A percentile compares a stretch with the other conserved stretches of the same genome.
Evolutionary conservation across 148 eudicot genomes (phyloP).

Genomic region (Amaranthus hypochondriacus): DNA sequence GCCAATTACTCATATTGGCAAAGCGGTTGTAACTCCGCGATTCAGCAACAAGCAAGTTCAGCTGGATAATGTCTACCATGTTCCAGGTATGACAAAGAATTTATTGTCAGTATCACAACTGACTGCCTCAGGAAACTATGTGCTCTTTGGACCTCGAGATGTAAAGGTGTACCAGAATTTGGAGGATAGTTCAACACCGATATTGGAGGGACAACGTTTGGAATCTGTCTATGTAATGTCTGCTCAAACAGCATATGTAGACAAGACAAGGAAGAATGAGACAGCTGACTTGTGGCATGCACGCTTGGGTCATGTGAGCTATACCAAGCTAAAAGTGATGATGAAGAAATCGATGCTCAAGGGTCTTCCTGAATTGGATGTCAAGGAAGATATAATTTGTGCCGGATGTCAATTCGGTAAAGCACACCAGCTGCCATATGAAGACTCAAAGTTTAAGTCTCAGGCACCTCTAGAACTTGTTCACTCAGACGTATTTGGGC

Average conservation of each 20-base stretch:
- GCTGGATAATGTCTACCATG: constrained; percentile 12
- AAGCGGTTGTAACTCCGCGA: neutral
- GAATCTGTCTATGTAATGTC: constrained; percentile 16
- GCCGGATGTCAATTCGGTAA: constrained; percentile 4
- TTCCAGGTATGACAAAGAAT: constrained; percentile 14
- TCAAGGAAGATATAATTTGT: constrained; percentile 6
- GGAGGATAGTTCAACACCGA: too few relatives aligned
- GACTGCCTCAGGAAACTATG: neutral
- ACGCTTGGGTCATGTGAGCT: constrained; percentile 13
- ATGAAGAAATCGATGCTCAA: constrained; percentile 20
- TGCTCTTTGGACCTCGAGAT: neutral
- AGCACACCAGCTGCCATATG: constrained; percentile 6
- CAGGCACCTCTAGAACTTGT: constrained; percentile 12
- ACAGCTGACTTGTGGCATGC: constrained; percentile 17
- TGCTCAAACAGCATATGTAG: constrained; percentile 9
- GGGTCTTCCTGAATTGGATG: constrained; percentile 1
- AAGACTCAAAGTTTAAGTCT: constrained; percentile 12
- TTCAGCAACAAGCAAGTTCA: neutral
- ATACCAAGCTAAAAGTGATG: constrained; percentile 11
- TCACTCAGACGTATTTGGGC: constrained; percentile 14
- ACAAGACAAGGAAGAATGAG: constrained; percentile 19
- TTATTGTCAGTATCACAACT: constrained; percentile 12
- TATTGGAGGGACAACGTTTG: neutral
- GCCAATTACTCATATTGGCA: constrained; percentile 12
- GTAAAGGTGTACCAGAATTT: too few relatives aligned